These are phyloP conservation scores for Salix exigua DNA, from an alignment of 345 rosid species.

Conservation along the genomic window DNA sequence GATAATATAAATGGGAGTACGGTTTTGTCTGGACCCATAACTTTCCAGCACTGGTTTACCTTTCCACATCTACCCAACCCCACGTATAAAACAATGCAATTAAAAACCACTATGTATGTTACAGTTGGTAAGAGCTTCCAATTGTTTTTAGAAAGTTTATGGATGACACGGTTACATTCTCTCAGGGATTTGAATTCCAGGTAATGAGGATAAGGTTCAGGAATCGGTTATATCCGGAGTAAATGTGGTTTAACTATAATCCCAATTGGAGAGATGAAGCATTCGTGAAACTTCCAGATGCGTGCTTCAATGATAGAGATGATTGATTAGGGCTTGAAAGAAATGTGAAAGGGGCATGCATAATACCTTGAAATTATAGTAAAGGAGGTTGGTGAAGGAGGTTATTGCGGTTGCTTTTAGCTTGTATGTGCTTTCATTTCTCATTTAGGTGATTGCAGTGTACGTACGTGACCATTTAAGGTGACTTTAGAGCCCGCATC, in stretches of 20 bases:
- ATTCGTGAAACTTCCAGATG: background rate
- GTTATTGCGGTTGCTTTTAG: background rate
- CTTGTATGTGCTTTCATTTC: background rate
- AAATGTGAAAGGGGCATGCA: background rate
- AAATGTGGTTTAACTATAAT: background rate
- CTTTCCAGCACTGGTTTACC: constrained; percentile 26
- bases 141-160: background rate
- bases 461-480: background rate
- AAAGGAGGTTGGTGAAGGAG: constrained; percentile 1
- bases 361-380: constrained; percentile 3
- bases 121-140: no score
- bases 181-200: background rate
- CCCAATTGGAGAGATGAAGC: background rate
- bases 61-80: constrained; percentile 18
- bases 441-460: background rate
- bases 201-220: background rate
- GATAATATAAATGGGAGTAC: constrained; percentile 20
- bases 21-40: constrained; percentile 12
- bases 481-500: background rate
- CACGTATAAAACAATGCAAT: background rate
- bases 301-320: background rate
- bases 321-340: background rate
- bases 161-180: background rate
- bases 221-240: background rate
- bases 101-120: no score